Conservation (phyloP, 148 eudicot species). For the Rhododendron williamsianum region DNA sequence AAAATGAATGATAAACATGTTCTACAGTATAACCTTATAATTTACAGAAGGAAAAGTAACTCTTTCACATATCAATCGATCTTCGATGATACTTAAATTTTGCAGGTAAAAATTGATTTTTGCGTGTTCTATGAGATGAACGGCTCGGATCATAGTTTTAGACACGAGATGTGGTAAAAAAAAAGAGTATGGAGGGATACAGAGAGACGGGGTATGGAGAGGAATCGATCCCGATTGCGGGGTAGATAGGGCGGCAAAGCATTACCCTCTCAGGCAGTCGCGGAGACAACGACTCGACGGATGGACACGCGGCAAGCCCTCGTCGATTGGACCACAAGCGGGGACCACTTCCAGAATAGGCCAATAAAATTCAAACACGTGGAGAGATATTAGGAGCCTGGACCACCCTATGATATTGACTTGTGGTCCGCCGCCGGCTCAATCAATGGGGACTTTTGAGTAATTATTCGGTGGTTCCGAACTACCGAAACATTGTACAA, state of each 20-base stretch:
- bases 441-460: neutral
- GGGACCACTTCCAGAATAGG: neutral
- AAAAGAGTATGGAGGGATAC: too few relatives aligned
- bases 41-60: too few relatives aligned
- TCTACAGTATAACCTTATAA: too few relatives aligned
- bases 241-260: neutral
- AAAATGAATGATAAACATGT: too few relatives aligned
- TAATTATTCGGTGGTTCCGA: neutral
- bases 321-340: slow-evolving; percentile 4
- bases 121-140: too few relatives aligned
- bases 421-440: slow-evolving; percentile 15
- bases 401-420: slow-evolving; percentile 4
- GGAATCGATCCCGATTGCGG: neutral
- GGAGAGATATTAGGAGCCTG: neutral
- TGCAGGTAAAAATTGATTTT: too few relatives aligned
- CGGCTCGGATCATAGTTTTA: too few relatives aligned
- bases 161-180: too few relatives aligned
- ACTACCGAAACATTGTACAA: neutral
- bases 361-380: neutral
- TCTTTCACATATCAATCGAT: too few relatives aligned
- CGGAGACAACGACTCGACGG: slow-evolving; percentile 6
- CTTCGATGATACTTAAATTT: too few relatives aligned
- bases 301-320: neutral
- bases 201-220: too few relatives aligned
- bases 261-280: slow-evolving; percentile 2